Conservation (phyloP, 257 asterid genomes). For the Solanum pinnatisectum region DNA sequence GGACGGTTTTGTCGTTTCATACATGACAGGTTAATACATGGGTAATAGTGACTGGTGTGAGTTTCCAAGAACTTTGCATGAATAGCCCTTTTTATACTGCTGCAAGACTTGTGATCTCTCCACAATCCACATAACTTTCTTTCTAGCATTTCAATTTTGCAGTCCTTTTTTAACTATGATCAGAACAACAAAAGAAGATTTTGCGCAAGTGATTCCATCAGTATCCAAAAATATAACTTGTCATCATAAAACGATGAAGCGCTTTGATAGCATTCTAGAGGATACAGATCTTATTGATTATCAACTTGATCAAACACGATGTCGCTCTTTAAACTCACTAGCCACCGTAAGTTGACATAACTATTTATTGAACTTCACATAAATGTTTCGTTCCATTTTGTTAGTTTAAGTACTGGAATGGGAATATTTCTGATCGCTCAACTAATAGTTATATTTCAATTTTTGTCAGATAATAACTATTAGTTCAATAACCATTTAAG, state of each 20-base stretch:
- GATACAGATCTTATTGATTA: background rate
- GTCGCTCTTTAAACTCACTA: slow-evolving; percentile 9
- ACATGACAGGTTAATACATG: background rate
- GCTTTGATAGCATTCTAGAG: slow-evolving; percentile 26
- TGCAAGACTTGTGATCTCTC: background rate
- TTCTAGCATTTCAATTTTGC: background rate
- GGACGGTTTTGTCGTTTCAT: background rate
- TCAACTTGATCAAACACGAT: background rate
- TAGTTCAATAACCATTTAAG: background rate
- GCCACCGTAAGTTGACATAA: slow-evolving; percentile 3
- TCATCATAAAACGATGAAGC: slow-evolving; percentile 21
- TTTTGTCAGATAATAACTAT: background rate
- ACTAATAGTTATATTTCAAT: background rate
- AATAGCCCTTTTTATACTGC: background rate
- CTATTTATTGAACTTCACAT: background rate
- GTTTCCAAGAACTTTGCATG: slow-evolving; percentile 6
- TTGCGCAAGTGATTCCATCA: slow-evolving; percentile 23
- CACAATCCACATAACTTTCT: background rate
- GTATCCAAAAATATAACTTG: slow-evolving; percentile 30
- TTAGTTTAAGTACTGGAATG: background rate
- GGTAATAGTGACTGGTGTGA: background rate
- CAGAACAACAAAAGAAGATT: slow-evolving; percentile 5
- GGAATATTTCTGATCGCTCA: background rate
- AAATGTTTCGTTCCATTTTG: background rate
- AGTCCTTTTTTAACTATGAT: slow-evolving; percentile 12